Conservation (phyloP, 2,329 filamentous ascomycete species). For the Didymella exigua region DNA sequence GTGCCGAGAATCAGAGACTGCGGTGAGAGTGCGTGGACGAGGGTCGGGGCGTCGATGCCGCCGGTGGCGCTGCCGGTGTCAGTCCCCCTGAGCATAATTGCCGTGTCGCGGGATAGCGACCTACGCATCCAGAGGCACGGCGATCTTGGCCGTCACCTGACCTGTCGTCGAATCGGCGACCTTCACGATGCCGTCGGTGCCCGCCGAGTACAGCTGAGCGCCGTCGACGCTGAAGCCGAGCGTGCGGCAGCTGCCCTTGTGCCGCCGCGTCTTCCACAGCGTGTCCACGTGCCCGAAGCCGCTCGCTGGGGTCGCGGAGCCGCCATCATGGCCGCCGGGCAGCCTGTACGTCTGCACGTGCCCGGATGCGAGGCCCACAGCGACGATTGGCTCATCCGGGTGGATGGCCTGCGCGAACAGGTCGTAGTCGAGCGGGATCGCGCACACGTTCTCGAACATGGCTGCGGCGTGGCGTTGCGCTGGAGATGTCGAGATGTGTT, state of each 20-base stretch:
- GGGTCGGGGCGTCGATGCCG: slow-evolving; percentile 72
- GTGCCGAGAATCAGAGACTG: slow-evolving; percentile 88
- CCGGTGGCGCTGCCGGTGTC: slow-evolving; percentile 47
- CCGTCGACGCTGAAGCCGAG: slow-evolving; percentile 82
- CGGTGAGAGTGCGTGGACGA: slow-evolving; percentile 82
- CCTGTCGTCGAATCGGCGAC: slow-evolving; percentile 64
- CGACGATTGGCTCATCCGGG: slow-evolving; percentile 80
- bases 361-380: slow-evolving; percentile 82
- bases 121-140: slow-evolving; percentile 64
- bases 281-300: slow-evolving; percentile 80
- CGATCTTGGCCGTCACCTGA: slow-evolving; percentile 79
- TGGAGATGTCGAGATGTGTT: background rate
- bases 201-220: slow-evolving; percentile 64
- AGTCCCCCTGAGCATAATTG: background rate
- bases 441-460: slow-evolving; percentile 94
- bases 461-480: slow-evolving; percentile 11
- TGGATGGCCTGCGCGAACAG: slow-evolving; percentile 89
- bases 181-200: slow-evolving; percentile 69
- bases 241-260: slow-evolving; percentile 91
- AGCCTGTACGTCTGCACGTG: slow-evolving; percentile 86
- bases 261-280: slow-evolving; percentile 82
- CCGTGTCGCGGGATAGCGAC: background rate
- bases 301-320: slow-evolving; percentile 57
- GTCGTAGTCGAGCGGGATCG: slow-evolving; percentile 81
- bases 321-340: slow-evolving; percentile 61